phyloP scores from a whole-genome alignment of 768 basidiomycete genomes.

The Phlebiopsis flavidoalba region DNA sequence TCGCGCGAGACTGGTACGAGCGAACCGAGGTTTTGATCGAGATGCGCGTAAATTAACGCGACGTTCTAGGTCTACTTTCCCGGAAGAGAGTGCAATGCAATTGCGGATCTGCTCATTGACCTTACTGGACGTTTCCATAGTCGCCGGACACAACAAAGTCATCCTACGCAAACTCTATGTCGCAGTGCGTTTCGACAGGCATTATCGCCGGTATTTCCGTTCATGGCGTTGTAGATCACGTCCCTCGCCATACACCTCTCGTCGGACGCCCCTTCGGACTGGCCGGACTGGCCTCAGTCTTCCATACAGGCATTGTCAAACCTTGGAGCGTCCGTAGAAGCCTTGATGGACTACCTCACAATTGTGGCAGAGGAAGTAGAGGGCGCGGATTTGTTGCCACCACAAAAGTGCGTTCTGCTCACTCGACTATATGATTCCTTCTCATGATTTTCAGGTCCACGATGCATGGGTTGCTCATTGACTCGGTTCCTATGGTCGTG shows the following conservation, averaged over 20 bases:
- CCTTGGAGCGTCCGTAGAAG: conserved; percentile 52
- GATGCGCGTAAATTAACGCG: not conserved
- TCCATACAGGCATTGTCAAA: conserved; percentile 59
- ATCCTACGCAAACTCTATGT: conserved; percentile 87
- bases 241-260: conserved; percentile 69
- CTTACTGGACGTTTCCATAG: conserved; percentile 63
- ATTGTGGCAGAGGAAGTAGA: conserved; percentile 83
- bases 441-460: conserved; percentile 41
- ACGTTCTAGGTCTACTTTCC: conserved; percentile 4
- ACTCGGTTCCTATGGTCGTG: conserved; percentile 69
- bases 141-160: conserved; percentile 54
- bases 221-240: conserved; percentile 39
- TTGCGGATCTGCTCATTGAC: conserved; percentile 67
- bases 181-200: conserved; percentile 47
- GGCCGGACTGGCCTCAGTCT: conserved; percentile 74
- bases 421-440: not conserved
- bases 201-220: conserved; percentile 2
- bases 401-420: conserved; percentile 55
- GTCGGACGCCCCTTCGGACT: conserved; percentile 49
- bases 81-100: conserved; percentile 10
- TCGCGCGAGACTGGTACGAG: conserved; percentile 83
- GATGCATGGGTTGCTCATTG: conserved; percentile 59
- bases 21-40: not conserved
- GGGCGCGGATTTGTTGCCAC: conserved; percentile 66
- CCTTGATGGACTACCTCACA: conserved; percentile 68